phyloP scores from a whole-genome alignment of 192 early-diverging fungal genomes.

The Coemansia sp. region DNA sequence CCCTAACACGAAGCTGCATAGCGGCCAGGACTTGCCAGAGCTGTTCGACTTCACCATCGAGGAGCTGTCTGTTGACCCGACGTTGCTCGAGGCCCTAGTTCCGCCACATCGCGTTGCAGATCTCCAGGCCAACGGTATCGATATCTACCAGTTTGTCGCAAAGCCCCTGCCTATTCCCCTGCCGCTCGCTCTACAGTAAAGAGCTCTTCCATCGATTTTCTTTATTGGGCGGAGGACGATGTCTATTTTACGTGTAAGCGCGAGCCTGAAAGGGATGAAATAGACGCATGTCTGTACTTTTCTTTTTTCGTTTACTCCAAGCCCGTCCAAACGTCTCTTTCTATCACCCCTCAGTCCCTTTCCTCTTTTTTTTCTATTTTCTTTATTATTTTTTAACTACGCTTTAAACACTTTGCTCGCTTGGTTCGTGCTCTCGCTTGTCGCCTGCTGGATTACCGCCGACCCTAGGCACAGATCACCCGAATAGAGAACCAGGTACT shows the following conservation, averaged over 20 bases:
- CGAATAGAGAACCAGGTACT: slow-evolving; percentile 60
- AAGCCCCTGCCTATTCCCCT: slow-evolving; percentile 43
- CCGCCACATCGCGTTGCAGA: slow-evolving; percentile 65
- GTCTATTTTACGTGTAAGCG: not conserved
- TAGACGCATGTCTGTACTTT: not conserved
- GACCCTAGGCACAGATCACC: slow-evolving; percentile 67
- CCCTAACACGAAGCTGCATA: slow-evolving; percentile 77
- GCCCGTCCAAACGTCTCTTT: not conserved
- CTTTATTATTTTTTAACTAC: slow-evolving; percentile 14
- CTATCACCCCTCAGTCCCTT: slow-evolving; percentile 7
- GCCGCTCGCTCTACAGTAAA: slow-evolving; percentile 46
- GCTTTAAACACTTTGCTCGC: not conserved
- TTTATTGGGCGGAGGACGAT: not conserved
- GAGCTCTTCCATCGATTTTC: not conserved
- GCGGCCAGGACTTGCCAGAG: slow-evolving; percentile 78
- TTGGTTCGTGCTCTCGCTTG: not conserved
- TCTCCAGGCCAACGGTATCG: slow-evolving; percentile 37
- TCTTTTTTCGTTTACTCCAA: not conserved
- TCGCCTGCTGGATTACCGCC: slow-evolving; percentile 46
- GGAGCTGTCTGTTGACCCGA: slow-evolving; percentile 88
- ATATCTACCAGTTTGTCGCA: slow-evolving; percentile 48
- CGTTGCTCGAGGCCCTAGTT: slow-evolving; percentile 73
- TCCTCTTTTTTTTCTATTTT: slow-evolving; percentile 9
- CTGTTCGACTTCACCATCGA: slow-evolving; percentile 86
- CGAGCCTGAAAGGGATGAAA: not conserved